A percentile compares a stretch with the other conserved stretches of the same genome.
Evolutionary conservation across 2,329 filamentous ascomycete species (phyloP).

Genomic region (Ophiostoma triangulosporum): DNA sequence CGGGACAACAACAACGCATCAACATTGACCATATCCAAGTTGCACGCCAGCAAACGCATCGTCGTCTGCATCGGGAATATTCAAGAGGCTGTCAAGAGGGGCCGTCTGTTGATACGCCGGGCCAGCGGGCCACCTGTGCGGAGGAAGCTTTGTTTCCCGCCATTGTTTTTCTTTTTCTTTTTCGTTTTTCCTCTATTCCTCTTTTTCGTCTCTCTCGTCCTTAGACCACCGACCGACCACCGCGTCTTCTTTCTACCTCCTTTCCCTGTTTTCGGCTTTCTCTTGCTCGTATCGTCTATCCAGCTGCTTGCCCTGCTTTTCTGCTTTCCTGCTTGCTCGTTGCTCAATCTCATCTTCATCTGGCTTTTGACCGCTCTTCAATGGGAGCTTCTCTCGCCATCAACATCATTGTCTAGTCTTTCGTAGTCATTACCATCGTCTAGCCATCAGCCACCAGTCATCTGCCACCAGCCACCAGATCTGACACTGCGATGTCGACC

Average conservation of each 20-base stretch:
- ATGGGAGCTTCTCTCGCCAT: neutral
- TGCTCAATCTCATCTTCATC: neutral
- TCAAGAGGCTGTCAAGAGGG: neutral
- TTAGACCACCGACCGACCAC: no score
- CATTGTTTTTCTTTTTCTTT: neutral
- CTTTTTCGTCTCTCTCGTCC: neutral
- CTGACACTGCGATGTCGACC: conserved; percentile 9
- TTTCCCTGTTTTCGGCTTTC: neutral
- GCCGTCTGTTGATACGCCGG: neutral
- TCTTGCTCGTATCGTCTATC: neutral
- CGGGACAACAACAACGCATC: neutral
- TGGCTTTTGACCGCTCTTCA: neutral
- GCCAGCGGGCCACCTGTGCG: neutral
- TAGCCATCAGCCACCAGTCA: neutral
- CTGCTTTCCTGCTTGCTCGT: neutral
- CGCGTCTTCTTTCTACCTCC: neutral
- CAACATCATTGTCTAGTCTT: neutral
- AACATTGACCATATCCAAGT: neutral
- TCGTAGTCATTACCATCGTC: neutral
- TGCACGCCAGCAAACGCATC: neutral
- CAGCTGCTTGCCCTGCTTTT: neutral
- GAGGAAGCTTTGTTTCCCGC: neutral
- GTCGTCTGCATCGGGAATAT: neutral
- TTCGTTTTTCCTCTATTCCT: neutral
- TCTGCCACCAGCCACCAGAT: neutral